Base-by-base conservation (phyloP, 1,284 basidiomycete species). In the Apiotrichum sp. region DNA sequence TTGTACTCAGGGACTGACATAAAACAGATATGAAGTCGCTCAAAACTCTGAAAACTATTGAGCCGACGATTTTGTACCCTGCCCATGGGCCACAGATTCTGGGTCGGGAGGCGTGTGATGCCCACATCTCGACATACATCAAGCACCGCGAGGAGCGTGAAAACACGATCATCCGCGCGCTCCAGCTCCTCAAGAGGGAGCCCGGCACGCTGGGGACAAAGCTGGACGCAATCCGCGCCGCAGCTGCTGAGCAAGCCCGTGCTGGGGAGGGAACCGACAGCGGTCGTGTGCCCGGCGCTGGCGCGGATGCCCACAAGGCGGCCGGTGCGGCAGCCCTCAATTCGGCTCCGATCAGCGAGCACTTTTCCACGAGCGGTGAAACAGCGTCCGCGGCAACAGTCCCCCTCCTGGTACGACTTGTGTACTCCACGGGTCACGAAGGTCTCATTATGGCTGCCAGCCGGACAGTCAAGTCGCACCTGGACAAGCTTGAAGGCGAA, bases 121-220 rank as follows among this genome's bases (percentile, higher is more conserved):
- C 51, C 0, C 82, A 64, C 46, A 84, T 97, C 64, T 70, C 78
- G 44, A 81, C 78, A 48, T 97, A 98, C 71, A 86, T 93, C 58
- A 75, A 81, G 48, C 93, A 98, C 71, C 82, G 93, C 9, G 78
- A 87, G 55, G 83, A 89, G 61, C 81, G 93, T 40, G 93, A 97
- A 71, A 77, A 79, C 14, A 86, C 95, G 75, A 84, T 98, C 38
- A 36, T 69, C 22, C 39, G 32, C 3, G 57, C 67, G 14, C 57
- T 74, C 29, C 39, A 60, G 39, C 11, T 45, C 3, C 47, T 62
- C 36, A 31, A 53, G 16, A 38, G 39, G 13, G 42, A 44, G 41
- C 57, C 58, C 0, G 57, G 55, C 3, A 53, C 48, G 13, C 52
- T 64, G 5, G 62, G 62, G 4, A 9, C 10, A 7, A 53, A 47